Evolutionary conservation across 2,329 filamentous ascomycete genomes (phyloP), one percentile per base, ranked within the genome.

Genomic region (Aotearoamyces nothofagi): DNA sequence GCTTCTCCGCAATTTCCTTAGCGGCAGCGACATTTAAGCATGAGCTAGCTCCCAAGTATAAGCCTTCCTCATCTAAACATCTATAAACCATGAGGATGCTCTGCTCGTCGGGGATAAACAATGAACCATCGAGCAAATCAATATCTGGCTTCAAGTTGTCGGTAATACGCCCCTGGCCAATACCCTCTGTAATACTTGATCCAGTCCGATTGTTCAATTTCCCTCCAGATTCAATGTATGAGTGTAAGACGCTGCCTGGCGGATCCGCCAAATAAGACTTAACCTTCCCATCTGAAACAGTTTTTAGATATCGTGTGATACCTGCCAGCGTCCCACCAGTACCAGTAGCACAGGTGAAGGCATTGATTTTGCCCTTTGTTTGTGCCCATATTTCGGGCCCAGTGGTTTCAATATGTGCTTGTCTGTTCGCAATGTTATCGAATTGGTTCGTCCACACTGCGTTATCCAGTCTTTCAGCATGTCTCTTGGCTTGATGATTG

Each of bases 361-460:
- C 90, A 52, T 96, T 84, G 13, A 98, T 57, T 39, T 76, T 76
- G 19, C 90, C 87, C 2, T 51, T 57, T 0, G 90, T 96, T 63
- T 98, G 90, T 15, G 74, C 61, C 90, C 90, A 98, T 50, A 98
- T 93, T 57, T 98, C 90, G 0, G 90, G 90, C 0, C 90, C 90
- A 1, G 90, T 98, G 2, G 87, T 96, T 61, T 94, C 87, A 43
- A 96, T 78, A 52, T 98, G 90, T 26, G 90, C 90, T 47, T 80
- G 75, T 29, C 90, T 69, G 57, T 98, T 98, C 30, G 90, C 90
- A 29, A 67, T 74, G 60, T 98, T 98, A 54, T 98, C 90, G 57
- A 98, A 98, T 58, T 98, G 90, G 57, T 98, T 92, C 24, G 90
- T 98, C 90, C 90, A 98, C 9, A 96, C 86, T 6, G 87, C 84